Evolutionary conservation across 179 eudicot species (phyloP), one percentile per base, ranked within the genome.

Genomic region (Sideroxylon spinosum): DNA sequence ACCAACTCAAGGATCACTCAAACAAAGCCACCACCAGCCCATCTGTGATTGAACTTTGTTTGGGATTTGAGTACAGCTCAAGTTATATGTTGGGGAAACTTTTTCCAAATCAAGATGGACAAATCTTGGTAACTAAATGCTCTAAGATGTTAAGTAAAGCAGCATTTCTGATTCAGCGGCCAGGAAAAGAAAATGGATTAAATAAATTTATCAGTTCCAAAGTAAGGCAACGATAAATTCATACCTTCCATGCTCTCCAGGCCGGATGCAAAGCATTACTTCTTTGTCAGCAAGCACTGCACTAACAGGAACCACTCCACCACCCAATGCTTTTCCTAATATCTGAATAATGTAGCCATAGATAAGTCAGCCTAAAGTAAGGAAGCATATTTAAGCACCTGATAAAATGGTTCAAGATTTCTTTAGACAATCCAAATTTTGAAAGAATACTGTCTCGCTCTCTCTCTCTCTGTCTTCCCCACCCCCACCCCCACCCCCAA

Each of bases 211-310:
- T 52, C 23, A 64, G 1, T 71, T 16, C 71, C 1, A 49, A 32
- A 44, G 10, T 5, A 50, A 55, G 50, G 16, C 62, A 49, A 9
- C 20, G 26, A 26, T 25, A 81, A 78, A 50, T 28, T 61, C 86
- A 73, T 75, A 95, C 98, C 98, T 95, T 86, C 97, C 98, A 85
- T 93, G 98, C 89, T 95, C 98, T 76, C 98, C 98, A 6, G 97
- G 97, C 77, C 80, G 90, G 76, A 95, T 89, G 81, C 97, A 93
- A 79, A 91, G 90, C 98, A 93, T 95, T 74, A 91, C 88, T 81
- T 95, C 97, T 89, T 93, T 91, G 85, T 95, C 97, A 60, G 98
- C 97, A 80, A 95, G 94, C 81, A 93, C 97, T 49, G 97, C 98
- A 86, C 97, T 93, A 26, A 95, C 98, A 76, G 98, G 97, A 74